Conservation (phyloP, 768 basidiomycete species). For the Hericium coralloides region DNA sequence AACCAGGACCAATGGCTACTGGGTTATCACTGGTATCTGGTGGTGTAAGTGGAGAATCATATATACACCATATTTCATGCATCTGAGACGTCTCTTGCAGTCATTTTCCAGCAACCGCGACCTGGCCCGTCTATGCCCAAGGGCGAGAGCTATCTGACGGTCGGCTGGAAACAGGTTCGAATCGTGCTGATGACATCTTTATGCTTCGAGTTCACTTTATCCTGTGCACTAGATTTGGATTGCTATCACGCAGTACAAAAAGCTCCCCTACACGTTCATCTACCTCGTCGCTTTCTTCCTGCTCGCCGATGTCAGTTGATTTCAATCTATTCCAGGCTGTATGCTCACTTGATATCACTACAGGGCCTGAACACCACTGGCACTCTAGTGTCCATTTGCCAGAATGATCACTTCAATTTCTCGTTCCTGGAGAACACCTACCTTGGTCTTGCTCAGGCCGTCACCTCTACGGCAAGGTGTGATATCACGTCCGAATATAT, state of each 20-base stretch:
- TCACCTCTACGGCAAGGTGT: slow-evolving; percentile 49
- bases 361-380: slow-evolving; percentile 78
- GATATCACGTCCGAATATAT: not conserved
- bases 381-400: slow-evolving; percentile 66
- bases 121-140: slow-evolving; percentile 74
- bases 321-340: not conserved
- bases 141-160: slow-evolving; percentile 65
- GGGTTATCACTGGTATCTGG: slow-evolving; percentile 78
- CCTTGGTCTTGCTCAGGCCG: slow-evolving; percentile 64
- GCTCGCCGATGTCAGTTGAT: slow-evolving; percentile 57
- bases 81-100: slow-evolving; percentile 24
- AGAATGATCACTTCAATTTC: slow-evolving; percentile 74
- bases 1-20: slow-evolving; percentile 57
- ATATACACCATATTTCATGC: not conserved
- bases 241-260: slow-evolving; percentile 65
- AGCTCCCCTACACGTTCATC: slow-evolving; percentile 73
- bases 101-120: slow-evolving; percentile 79
- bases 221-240: slow-evolving; percentile 55
- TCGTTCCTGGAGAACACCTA: slow-evolving; percentile 79
- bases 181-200: not conserved
- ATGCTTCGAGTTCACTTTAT: not conserved
- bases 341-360: not conserved
- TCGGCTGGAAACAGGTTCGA: slow-evolving; percentile 80
- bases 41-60: slow-evolving; percentile 54
- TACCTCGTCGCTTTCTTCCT: slow-evolving; percentile 73